These are phyloP conservation scores for Pythium phragmitis DNA, from an alignment of 352 stramenopile species.

Conservation along the genomic window DNA sequence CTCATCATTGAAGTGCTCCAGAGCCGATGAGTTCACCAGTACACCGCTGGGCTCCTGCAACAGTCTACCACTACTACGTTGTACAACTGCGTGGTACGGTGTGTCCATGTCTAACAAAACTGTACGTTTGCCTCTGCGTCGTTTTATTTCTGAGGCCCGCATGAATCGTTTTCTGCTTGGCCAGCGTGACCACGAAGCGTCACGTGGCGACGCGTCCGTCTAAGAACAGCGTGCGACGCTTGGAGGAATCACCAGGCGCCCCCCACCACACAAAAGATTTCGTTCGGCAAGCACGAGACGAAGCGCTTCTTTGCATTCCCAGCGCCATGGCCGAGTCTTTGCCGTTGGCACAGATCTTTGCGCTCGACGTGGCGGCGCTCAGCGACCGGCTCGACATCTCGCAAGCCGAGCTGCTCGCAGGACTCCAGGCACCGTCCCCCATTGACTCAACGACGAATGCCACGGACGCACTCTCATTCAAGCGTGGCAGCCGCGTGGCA, in stretches of 20 bases:
- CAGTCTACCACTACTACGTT: too few species aligned
- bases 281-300: too few species aligned
- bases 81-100: neutral
- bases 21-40: conserved; percentile 34
- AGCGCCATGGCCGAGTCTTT: neutral
- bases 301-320: too few species aligned
- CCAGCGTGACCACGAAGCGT: neutral
- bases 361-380: conserved; percentile 24
- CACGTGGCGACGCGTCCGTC: neutral
- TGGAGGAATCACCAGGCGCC: neutral
- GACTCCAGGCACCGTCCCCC: conserved; percentile 3
- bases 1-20: conserved; percentile 89
- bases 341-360: conserved; percentile 20
- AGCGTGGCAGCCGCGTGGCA: too few species aligned
- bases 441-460: neutral
- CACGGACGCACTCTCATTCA: neutral
- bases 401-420: conserved; percentile 17
- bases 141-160: neutral
- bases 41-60: too few species aligned
- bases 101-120: neutral
- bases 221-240: neutral
- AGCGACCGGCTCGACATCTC: conserved; percentile 25
- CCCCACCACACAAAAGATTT: too few species aligned
- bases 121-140: neutral
- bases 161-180: neutral